Evolutionary conservation across 2,329 filamentous ascomycete genomes (phyloP).

Genomic region (Fusarium solani-melongenae): DNA sequence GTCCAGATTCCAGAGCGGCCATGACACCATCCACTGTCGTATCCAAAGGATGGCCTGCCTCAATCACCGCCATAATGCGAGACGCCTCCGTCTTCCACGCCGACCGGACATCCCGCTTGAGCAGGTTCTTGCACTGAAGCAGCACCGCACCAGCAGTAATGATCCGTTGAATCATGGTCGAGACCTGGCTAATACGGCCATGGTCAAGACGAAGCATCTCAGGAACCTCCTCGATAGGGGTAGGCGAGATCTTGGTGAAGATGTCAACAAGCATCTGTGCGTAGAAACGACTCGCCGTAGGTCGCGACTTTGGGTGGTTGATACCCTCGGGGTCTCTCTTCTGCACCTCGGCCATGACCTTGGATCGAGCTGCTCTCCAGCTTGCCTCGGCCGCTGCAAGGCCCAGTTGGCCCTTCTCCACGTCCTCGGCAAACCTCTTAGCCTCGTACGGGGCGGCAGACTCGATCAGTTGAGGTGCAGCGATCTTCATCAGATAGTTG

Average conservation of each 20-base stretch:
- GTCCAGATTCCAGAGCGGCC: slow-evolving; percentile 70
- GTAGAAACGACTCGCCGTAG: slow-evolving; percentile 77
- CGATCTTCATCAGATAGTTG: slow-evolving; percentile 81
- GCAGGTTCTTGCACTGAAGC: slow-evolving; percentile 83
- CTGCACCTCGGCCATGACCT: slow-evolving; percentile 73
- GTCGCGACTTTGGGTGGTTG: slow-evolving; percentile 69
- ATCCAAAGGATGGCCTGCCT: slow-evolving; percentile 64
- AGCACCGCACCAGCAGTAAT: slow-evolving; percentile 80
- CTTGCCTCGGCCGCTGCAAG: slow-evolving; percentile 71
- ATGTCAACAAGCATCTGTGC: slow-evolving; percentile 80
- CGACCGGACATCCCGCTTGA: slow-evolving; percentile 82
- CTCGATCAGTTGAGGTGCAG: slow-evolving; percentile 76
- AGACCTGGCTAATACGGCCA: slow-evolving; percentile 65
- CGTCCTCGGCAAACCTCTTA: slow-evolving; percentile 74
- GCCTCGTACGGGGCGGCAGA: slow-evolving; percentile 79
- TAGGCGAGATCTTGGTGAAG: slow-evolving; percentile 73
- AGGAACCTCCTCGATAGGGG: slow-evolving; percentile 68
- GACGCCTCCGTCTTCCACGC: slow-evolving; percentile 81
- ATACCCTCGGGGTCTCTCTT: slow-evolving; percentile 76
- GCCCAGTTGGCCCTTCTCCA: slow-evolving; percentile 65
- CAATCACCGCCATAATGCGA: slow-evolving; percentile 77
- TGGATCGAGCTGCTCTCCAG: slow-evolving; percentile 73
- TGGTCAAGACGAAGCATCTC: slow-evolving; percentile 80
- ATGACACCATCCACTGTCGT: slow-evolving; percentile 69
- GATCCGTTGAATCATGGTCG: slow-evolving; percentile 62